These are phyloP conservation scores for Raphanus sativus DNA, from an alignment of 345 rosid species.

Conservation along the genomic window DNA sequence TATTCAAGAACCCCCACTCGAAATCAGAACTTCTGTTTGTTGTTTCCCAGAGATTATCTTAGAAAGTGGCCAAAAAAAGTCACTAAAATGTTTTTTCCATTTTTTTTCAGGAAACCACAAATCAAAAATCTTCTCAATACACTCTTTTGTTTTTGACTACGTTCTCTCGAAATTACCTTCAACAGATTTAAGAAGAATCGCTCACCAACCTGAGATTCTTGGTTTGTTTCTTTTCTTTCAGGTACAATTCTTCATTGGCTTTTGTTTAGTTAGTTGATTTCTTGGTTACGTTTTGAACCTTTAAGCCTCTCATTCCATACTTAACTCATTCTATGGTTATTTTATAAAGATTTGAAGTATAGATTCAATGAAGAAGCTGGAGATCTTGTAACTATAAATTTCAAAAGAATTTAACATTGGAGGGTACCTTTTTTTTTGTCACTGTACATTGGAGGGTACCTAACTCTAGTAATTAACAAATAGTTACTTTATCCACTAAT, in stretches of 20 bases:
- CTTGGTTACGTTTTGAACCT: slow-evolving; percentile 4
- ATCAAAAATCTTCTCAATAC: not conserved
- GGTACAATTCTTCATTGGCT: slow-evolving; percentile 23
- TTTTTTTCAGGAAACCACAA: not conserved
- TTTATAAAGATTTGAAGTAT: not conserved
- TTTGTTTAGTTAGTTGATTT: not conserved
- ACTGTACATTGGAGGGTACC: not conserved
- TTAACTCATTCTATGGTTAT: not conserved
- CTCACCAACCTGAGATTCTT: slow-evolving; percentile 3
- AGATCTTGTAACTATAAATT: not conserved
- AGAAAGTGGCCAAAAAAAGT: slow-evolving; percentile 11
- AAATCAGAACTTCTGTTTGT: slow-evolving; percentile 14
- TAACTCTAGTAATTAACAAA: slow-evolving; percentile 2
- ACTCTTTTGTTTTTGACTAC: not conserved
- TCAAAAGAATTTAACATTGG: not conserved
- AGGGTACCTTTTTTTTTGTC: too few species aligned
- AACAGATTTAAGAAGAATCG: not conserved
- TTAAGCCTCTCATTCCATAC: not conserved
- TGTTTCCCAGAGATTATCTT: slow-evolving; percentile 21
- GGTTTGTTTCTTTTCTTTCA: slow-evolving; percentile 3
- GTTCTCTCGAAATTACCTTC: not conserved
- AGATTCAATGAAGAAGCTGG: slow-evolving; percentile 4
- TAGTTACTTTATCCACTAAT: slow-evolving; percentile 24
- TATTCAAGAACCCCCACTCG: slow-evolving; percentile 20
- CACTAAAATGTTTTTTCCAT: not conserved